phyloP scores from a whole-genome alignment of 169 alveolate species.

The Cryptosporidium ryanae region DNA sequence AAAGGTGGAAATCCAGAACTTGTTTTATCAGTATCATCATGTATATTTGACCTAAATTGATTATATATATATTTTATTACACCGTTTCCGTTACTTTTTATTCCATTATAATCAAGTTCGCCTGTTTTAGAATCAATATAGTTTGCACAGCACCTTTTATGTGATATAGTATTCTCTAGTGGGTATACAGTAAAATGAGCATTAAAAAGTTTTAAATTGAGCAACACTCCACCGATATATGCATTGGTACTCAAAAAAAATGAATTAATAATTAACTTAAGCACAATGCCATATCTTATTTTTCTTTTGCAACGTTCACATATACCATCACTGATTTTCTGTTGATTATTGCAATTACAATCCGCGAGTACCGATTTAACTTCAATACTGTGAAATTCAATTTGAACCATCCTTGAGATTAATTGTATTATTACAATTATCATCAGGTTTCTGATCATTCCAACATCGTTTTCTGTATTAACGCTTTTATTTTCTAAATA shows the following conservation, averaged over 20 bases:
- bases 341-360: constrained; percentile 25
- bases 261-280: not conserved
- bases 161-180: constrained; percentile 12
- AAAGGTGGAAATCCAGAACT: constrained; percentile 37
- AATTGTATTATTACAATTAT: constrained; percentile 47
- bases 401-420: constrained; percentile 23
- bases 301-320: constrained; percentile 23
- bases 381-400: constrained; percentile 7
- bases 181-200: constrained; percentile 17
- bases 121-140: constrained; percentile 21
- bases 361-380: not conserved
- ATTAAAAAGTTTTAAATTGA: not conserved
- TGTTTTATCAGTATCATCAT: not conserved
- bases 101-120: not conserved
- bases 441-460: constrained; percentile 37
- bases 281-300: constrained; percentile 16
- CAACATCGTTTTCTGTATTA: constrained; percentile 11
- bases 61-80: not conserved
- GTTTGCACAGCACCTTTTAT: constrained; percentile 40
- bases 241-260: constrained; percentile 28
- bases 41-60: constrained; percentile 2
- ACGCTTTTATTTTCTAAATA: too few relatives aligned
- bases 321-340: constrained; percentile 8
- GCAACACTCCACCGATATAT: constrained; percentile 46
- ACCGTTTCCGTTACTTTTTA: not conserved